These are phyloP conservation scores for Phtheirospermum japonicum DNA, from an alignment of 257 asterid species.

Conservation along the genomic window DNA sequence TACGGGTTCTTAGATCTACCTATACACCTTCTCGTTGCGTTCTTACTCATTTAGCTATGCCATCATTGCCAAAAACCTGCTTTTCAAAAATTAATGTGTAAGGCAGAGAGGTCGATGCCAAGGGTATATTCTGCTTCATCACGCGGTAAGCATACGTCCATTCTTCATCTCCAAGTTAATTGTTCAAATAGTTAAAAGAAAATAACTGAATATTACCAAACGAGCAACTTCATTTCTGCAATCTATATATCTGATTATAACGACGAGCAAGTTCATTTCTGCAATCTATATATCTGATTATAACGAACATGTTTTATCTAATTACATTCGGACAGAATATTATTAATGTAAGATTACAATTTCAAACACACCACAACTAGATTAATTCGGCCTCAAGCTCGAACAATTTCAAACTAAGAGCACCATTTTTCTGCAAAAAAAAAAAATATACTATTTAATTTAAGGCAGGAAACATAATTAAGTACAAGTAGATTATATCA, in stretches of 20 bases:
- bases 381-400: conserved; percentile 63
- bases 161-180: conserved; percentile 36
- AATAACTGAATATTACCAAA: neutral
- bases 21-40: conserved; percentile 14
- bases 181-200: neutral
- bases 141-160: conserved; percentile 36
- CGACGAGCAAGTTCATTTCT: too few species aligned
- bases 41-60: conserved; percentile 25
- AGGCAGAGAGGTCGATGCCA: conserved; percentile 30
- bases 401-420: too few species aligned
- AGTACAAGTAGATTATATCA: too few species aligned
- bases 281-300: too few species aligned
- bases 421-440: too few species aligned
- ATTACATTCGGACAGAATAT: too few species aligned
- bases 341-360: neutral
- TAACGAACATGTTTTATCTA: too few species aligned
- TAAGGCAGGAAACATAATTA: too few species aligned
- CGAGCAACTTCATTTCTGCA: too few species aligned
- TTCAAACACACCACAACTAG: conserved; percentile 18
- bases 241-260: too few species aligned
- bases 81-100: conserved; percentile 26
- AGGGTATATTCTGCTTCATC: too few species aligned
- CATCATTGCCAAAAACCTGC: conserved; percentile 18
- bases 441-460: too few species aligned
- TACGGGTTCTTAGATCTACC: neutral